Conservation (phyloP, 148 eudicot species). For the Rhododendron kiyosumense region DNA sequence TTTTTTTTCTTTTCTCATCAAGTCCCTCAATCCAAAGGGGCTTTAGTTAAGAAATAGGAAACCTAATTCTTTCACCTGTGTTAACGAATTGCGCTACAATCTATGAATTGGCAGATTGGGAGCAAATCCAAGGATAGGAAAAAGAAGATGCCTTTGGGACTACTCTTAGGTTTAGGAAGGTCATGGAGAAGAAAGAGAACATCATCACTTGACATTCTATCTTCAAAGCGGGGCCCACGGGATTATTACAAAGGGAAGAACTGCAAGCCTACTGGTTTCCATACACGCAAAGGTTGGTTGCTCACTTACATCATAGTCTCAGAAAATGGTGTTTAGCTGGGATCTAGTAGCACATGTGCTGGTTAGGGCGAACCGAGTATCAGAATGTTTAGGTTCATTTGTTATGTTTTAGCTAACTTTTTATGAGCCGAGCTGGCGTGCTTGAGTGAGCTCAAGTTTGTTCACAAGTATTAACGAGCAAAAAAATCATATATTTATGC, state of each 20-base stretch:
- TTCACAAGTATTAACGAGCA: not conserved
- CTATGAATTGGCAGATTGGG: not conserved
- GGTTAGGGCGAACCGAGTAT: not conserved
- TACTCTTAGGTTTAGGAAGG: conserved; percentile 74
- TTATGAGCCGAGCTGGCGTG: not conserved
- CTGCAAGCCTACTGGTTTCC: conserved; percentile 96
- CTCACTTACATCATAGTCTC: too few species aligned
- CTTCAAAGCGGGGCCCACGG: conserved; percentile 71
- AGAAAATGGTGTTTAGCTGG: too few species aligned
- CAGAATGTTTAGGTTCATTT: not conserved
- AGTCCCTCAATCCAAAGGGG: too few species aligned
- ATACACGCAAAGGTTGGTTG: conserved; percentile 82
- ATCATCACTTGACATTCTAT: conserved; percentile 77
- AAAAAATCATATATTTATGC: not conserved
- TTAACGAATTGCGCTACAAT: not conserved
- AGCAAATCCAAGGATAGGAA: not conserved
- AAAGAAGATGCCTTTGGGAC: conserved; percentile 54
- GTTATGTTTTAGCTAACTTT: not conserved
- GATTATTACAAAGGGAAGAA: conserved; percentile 95
- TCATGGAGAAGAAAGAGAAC: conserved; percentile 77
- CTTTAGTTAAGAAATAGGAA: not conserved
- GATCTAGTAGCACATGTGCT: not conserved
- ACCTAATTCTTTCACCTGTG: not conserved
- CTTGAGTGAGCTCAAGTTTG: not conserved
- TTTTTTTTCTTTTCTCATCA: not conserved